phyloP scores from a whole-genome alignment of 257 asterid species.

The Plantago ovata region DNA sequence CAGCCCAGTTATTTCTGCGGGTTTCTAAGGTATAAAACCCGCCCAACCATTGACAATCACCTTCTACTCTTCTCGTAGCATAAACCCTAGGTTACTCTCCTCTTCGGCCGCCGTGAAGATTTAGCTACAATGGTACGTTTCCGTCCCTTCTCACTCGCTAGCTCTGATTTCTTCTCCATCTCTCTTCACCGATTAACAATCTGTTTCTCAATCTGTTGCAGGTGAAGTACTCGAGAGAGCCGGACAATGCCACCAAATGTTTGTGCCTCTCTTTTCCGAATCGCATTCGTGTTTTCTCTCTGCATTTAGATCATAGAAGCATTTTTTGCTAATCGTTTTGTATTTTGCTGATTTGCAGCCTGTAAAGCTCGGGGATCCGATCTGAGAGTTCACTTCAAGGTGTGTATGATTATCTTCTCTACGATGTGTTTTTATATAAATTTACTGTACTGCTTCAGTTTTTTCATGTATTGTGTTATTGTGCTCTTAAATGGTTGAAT shows the following conservation, averaged over 20 bases:
- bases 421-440: no score
- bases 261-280: not conserved
- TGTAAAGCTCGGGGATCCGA: conserved; percentile 79
- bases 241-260: conserved; percentile 56
- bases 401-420: conserved; percentile 8
- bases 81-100: no score
- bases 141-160: not conserved
- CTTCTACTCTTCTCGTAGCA: no score
- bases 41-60: no score
- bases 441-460: no score
- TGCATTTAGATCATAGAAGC: not conserved
- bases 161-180: not conserved
- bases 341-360: conserved; percentile 40
- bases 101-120: no score
- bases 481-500: not conserved
- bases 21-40: no score
- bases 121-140: not conserved
- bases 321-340: not conserved
- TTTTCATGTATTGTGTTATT: not conserved
- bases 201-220: conserved; percentile 9
- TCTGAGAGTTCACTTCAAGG: conserved; percentile 82
- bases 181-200: not conserved
- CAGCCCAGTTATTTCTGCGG: no score
- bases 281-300: not conserved
- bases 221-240: conserved; percentile 72